These are phyloP conservation scores for Exutisphaerella laricina DNA, from an alignment of 2,329 filamentous ascomycete genomes.

Conservation along the genomic window DNA sequence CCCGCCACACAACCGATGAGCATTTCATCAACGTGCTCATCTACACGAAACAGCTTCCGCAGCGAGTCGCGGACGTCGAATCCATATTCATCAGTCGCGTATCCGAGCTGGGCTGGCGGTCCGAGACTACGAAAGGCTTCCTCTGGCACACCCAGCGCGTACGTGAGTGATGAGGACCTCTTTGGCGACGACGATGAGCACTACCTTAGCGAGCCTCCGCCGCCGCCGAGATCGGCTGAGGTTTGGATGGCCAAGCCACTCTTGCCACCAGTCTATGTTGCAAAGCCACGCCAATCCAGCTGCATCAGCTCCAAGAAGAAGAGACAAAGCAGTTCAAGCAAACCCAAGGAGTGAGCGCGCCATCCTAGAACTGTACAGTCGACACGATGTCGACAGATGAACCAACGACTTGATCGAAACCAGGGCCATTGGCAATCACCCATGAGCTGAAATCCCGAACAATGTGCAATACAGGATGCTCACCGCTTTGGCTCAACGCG, in stretches of 20 bases:
- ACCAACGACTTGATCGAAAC: too few relatives aligned
- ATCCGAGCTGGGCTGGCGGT: slow-evolving; percentile 16
- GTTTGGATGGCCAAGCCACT: slow-evolving; percentile 31
- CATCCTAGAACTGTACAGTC: neutral
- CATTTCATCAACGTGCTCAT: slow-evolving; percentile 15
- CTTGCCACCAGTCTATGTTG: slow-evolving; percentile 26
- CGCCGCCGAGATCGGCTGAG: slow-evolving; percentile 32
- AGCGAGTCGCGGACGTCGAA: slow-evolving; percentile 14
- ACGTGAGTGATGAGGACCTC: slow-evolving; percentile 36
- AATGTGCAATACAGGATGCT: too few relatives aligned
- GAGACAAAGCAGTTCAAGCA: slow-evolving; percentile 15
- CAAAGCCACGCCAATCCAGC: slow-evolving; percentile 17
- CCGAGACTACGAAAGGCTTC: slow-evolving; percentile 16
- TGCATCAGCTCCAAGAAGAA: slow-evolving; percentile 21
- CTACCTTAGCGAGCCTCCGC: slow-evolving; percentile 31
- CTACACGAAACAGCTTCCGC: slow-evolving; percentile 12
- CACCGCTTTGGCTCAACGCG: too few relatives aligned
- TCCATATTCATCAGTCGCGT: slow-evolving; percentile 20
- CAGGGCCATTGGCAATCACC: too few relatives aligned
- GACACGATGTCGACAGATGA: neutral
- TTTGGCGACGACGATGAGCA: slow-evolving; percentile 32
- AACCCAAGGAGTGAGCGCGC: slow-evolving; percentile 17
- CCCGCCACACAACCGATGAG: slow-evolving; percentile 16
- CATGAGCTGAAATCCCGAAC: too few relatives aligned
- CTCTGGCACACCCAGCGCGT: slow-evolving; percentile 27